Conservation (phyloP, 805 yeast genomes). For the Vanderwaltozyma tropicalis region DNA sequence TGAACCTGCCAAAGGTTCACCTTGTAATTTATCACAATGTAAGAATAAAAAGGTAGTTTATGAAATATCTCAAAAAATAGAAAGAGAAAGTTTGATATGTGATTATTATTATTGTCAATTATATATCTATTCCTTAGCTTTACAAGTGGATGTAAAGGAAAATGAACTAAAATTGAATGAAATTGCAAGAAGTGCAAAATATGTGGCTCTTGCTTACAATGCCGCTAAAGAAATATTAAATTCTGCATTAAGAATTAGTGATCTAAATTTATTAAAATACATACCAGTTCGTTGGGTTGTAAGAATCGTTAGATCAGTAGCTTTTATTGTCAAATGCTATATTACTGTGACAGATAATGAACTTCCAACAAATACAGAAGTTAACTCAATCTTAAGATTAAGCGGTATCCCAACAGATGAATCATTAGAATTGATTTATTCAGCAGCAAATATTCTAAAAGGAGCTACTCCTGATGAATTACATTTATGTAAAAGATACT, state of each 20-base stretch:
- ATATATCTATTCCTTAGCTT: conserved; percentile 75
- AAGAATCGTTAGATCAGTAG: conserved; percentile 76
- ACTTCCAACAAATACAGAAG: conserved; percentile 26
- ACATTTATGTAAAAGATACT: conserved; percentile 71
- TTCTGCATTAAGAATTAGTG: conserved; percentile 61
- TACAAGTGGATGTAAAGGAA: conserved; percentile 36
- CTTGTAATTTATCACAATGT: conserved; percentile 18
- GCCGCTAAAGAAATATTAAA: conserved; percentile 74
- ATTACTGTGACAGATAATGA: conserved; percentile 42
- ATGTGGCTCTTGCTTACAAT: conserved; percentile 68
- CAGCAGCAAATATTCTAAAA: conserved; percentile 60
- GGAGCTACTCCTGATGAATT: conserved; percentile 86
- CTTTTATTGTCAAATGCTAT: conserved; percentile 81
- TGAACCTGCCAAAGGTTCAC: conserved; percentile 34
- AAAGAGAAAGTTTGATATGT: conserved; percentile 61
- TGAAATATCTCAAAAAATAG: conserved; percentile 34
- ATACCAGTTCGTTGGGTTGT: conserved; percentile 94
- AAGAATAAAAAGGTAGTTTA: conserved; percentile 25
- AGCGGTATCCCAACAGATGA: conserved; percentile 64
- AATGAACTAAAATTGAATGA: conserved; percentile 50
- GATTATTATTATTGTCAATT: conserved; percentile 79
- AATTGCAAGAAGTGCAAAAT: conserved; percentile 60
- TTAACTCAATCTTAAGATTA: conserved; percentile 42
- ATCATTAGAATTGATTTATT: conserved; percentile 53
- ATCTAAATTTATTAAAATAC: conserved; percentile 49